phyloP scores from a whole-genome alignment of 2,329 filamentous ascomycete genomes.

The Microcera coccophila region DNA sequence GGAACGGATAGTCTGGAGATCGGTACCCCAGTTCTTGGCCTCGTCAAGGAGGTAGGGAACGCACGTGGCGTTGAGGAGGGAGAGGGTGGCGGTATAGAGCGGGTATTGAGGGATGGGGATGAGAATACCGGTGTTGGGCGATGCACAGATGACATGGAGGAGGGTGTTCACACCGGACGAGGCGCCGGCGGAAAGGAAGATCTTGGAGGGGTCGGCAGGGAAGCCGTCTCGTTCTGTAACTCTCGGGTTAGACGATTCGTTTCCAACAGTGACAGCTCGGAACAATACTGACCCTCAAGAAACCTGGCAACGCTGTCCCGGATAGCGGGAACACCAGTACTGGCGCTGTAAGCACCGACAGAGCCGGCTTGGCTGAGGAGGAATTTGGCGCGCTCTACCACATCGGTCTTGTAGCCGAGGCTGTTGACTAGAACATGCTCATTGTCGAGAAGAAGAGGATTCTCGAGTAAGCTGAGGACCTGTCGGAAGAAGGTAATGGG shows the following conservation, averaged over 20 bases:
- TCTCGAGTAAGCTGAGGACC: constrained; percentile 88
- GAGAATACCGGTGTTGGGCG: constrained; percentile 74
- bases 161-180: constrained; percentile 94
- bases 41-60: constrained; percentile 96
- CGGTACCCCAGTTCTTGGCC: constrained; percentile 79
- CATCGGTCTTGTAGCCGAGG: constrained; percentile 87
- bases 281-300: constrained; percentile 66
- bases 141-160: constrained; percentile 80
- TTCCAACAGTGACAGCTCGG: constrained; percentile 7
- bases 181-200: constrained; percentile 89
- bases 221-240: constrained; percentile 75
- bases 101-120: constrained; percentile 98
- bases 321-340: constrained; percentile 81
- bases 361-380: constrained; percentile 81
- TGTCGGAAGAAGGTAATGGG: constrained; percentile 99
- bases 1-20: constrained; percentile 70
- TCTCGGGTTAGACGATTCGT: constrained; percentile 3
- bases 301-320: constrained; percentile 88
- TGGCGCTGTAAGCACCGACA: constrained; percentile 95
- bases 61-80: constrained; percentile 76
- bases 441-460: constrained; percentile 78
- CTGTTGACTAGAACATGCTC: constrained; percentile 70
- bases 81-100: constrained; percentile 89
- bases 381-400: constrained; percentile 75
- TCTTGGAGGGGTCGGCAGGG: constrained; percentile 71